Evolutionary conservation across 140 eudicot genomes (phyloP).

Genomic region (Senecio squalidus): DNA sequence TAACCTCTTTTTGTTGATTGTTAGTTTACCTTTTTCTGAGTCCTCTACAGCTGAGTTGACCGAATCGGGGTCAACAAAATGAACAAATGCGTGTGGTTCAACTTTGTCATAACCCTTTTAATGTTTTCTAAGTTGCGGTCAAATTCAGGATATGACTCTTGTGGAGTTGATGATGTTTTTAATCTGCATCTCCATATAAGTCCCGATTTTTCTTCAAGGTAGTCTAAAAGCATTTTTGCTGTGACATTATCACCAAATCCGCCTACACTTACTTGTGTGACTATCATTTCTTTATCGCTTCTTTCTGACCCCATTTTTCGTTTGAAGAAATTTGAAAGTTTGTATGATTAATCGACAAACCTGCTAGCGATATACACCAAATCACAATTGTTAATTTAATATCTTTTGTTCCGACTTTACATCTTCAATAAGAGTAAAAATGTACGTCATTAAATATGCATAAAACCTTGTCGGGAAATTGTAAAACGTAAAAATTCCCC

Average conservation of each 20-base stretch:
- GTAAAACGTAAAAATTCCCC: too few species aligned
- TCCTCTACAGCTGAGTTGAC: slow-evolving; percentile 38
- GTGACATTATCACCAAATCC: slow-evolving; percentile 50
- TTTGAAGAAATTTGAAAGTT: background rate
- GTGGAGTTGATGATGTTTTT: slow-evolving; percentile 83
- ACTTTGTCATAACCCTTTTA: slow-evolving; percentile 40
- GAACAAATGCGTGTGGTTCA: slow-evolving; percentile 83
- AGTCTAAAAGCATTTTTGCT: slow-evolving; percentile 51
- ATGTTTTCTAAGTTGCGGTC: slow-evolving; percentile 24
- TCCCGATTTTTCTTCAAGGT: slow-evolving; percentile 52
- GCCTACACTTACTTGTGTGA: slow-evolving; percentile 70
- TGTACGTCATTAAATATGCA: too few species aligned
- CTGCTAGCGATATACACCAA: background rate
- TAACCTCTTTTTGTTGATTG: slow-evolving; percentile 27
- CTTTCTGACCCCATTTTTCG: slow-evolving; percentile 47
- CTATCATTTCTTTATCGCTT: slow-evolving; percentile 34
- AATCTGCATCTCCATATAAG: slow-evolving; percentile 63
- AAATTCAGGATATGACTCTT: slow-evolving; percentile 50
- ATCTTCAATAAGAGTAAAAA: too few species aligned
- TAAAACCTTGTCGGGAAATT: too few species aligned
- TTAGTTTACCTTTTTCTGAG: slow-evolving; percentile 42
- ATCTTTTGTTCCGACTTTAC: background rate
- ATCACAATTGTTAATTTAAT: background rate
- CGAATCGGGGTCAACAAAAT: slow-evolving; percentile 49
- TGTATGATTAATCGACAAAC: background rate